Evolutionary conservation across 352 stramenopile species (phyloP), one percentile per base, ranked within the genome.

Genomic region (Phytopythium aichiense): DNA sequence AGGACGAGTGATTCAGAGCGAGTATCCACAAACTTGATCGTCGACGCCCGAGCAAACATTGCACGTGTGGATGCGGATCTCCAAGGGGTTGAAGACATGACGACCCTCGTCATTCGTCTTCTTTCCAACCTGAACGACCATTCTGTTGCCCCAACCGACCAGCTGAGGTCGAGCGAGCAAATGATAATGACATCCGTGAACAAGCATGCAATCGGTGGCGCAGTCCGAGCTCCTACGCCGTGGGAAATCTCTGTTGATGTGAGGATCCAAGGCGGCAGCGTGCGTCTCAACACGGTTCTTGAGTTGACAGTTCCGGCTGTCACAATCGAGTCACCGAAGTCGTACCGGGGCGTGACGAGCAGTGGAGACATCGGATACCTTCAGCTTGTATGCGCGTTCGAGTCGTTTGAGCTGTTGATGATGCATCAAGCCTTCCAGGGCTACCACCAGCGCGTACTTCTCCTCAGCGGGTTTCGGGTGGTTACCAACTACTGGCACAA

Each of bases 231-330:
- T 49, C 55, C 61, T 57, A 77, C 72, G 28, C 31, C 33, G 25
- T 81, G 73, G 73, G 50, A 22, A 18, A 56, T 78, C 46, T 59
- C 20, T 46, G 30, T 81, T 20, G 52, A 72, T 46, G 22, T 72
- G 43, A 72, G 54, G 40, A 53, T 54, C 74, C 53, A 31, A 22
- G 73, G 73, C 60, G 64, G 50, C 31, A 56, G 59, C 33, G 35
- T 81, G 58, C 50, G 23, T 49, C 45, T 76, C 42, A 81, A 78
- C 25, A 58, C 73, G 18, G 51, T 71, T 42, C 63, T 81, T 4
- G 42, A 61, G 54, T 30, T 78, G 28, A 67, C 49, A 1, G 37
- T 78, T 22, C 55, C 65, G 13, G 15, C 63, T 35, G 18, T 78
- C 12, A 68, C 60, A 7, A 23, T 78, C 58, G 64, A 61, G 33